A percentile compares a stretch with the other conserved stretches of the same genome.
phyloP scores from a whole-genome alignment of 2,329 filamentous ascomycete species.

The Incumbomyces delicatus region DNA sequence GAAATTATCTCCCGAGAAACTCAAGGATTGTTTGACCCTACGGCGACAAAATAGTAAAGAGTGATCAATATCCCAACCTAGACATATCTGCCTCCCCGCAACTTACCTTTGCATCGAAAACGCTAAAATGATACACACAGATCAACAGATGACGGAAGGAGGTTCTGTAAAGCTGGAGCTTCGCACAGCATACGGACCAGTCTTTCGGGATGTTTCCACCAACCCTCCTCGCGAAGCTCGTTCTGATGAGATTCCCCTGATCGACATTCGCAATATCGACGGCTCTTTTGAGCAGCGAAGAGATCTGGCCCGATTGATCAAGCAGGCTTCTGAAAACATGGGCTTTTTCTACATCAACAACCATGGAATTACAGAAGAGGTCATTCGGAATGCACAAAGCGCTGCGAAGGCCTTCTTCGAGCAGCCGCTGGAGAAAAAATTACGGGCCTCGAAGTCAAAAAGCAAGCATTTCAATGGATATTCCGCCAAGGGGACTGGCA shows the following conservation, averaged over 20 bases:
- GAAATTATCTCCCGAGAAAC: too few species aligned
- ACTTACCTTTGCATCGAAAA: too few species aligned
- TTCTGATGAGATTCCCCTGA: conserved; percentile 43
- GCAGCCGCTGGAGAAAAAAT: conserved; percentile 37
- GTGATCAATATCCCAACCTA: too few species aligned
- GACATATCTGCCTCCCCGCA: too few species aligned
- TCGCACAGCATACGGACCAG: conserved; percentile 35
- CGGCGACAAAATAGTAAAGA: too few species aligned
- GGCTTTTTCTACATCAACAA: conserved; percentile 42
- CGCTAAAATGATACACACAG: too few species aligned
- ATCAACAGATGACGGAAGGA: too few species aligned
- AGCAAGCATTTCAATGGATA: conserved; percentile 27
- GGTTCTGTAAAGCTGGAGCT: conserved; percentile 31
- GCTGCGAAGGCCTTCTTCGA: conserved; percentile 37
- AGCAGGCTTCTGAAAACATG: conserved; percentile 39
- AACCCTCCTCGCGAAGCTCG: conserved; percentile 33
- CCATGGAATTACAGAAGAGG: conserved; percentile 32
- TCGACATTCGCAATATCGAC: conserved; percentile 40
- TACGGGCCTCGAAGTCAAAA: conserved; percentile 38
- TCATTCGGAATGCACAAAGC: conserved; percentile 35
- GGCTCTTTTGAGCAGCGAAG: conserved; percentile 28
- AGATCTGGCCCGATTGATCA: conserved; percentile 34
- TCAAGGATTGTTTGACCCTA: too few species aligned
- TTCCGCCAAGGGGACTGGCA: conserved; percentile 4
- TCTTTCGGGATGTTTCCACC: conserved; percentile 35